phyloP scores from a whole-genome alignment of 176 grass and related monocot species.

The Aegilops speltoides region DNA sequence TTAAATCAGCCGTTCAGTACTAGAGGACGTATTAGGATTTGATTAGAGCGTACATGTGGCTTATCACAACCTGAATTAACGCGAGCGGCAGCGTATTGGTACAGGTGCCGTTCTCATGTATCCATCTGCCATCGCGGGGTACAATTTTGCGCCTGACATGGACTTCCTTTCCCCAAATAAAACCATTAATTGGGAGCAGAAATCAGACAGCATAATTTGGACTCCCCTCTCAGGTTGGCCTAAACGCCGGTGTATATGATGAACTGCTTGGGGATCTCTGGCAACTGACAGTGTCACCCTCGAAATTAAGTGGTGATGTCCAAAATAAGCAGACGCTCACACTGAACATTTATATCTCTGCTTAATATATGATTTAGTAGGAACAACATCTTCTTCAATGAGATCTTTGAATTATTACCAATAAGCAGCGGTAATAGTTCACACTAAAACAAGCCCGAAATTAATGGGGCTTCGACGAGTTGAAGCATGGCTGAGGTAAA shows the following conservation, averaged over 20 bases:
- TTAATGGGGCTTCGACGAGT: background rate
- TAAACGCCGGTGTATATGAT: background rate
- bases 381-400: constrained; percentile 18
- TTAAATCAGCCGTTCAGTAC: no score
- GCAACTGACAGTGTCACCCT: background rate
- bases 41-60: no score
- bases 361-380: background rate
- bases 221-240: background rate
- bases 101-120: background rate
- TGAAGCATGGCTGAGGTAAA: background rate
- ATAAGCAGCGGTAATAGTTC: background rate
- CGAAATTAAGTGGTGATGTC: constrained; percentile 3
- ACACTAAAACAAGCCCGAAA: background rate
- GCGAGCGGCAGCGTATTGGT: background rate
- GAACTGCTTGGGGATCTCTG: background rate
- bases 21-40: no score
- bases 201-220: background rate
- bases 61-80: no score
- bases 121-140: background rate
- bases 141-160: background rate
- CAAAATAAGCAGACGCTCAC: background rate
- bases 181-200: background rate
- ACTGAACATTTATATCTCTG: background rate
- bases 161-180: background rate
- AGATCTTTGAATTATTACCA: background rate